A percentile compares a stretch with the other conserved stretches of the same genome.
Conservation (phyloP, 495 filamentous ascomycete species). For the Xylaria venustula region DNA sequence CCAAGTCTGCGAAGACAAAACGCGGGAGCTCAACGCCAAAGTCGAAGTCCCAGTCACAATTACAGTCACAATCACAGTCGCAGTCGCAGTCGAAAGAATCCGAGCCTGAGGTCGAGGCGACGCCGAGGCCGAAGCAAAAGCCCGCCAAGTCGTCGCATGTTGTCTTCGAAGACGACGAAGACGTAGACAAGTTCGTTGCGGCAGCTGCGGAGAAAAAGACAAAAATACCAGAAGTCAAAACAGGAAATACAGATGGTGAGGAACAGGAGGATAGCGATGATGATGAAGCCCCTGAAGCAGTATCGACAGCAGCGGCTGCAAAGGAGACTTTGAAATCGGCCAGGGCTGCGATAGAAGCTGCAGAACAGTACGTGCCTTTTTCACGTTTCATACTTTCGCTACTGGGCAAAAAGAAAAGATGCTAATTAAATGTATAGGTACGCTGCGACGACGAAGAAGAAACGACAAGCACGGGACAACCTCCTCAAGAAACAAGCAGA, state of each 20-base stretch:
- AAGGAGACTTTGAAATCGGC: slow-evolving; percentile 34
- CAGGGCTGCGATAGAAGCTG: slow-evolving; percentile 37
- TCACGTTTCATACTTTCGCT: neutral
- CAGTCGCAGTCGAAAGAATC: neutral
- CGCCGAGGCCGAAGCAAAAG: slow-evolving; percentile 19
- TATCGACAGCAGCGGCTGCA: slow-evolving; percentile 40
- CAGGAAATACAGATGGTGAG: slow-evolving; percentile 14
- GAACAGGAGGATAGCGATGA: slow-evolving; percentile 34
- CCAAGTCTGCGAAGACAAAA: slow-evolving; percentile 13
- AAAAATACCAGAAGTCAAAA: neutral
- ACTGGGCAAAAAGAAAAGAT: neutral
- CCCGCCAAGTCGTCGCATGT: slow-evolving; percentile 24
- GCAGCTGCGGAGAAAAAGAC: slow-evolving; percentile 18
- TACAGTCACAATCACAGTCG: slow-evolving; percentile 14
- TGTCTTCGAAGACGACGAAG: slow-evolving; percentile 33
- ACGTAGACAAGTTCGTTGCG: slow-evolving; percentile 31
- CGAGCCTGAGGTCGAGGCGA: slow-evolving; percentile 13
- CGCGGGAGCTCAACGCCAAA: slow-evolving; percentile 17
- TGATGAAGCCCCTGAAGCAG: slow-evolving; percentile 45
- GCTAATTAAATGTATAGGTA: slow-evolving; percentile 29
- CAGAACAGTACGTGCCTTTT: slow-evolving; percentile 34
- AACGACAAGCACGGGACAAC: slow-evolving; percentile 45
- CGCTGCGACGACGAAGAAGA: slow-evolving; percentile 41
- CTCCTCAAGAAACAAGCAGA: slow-evolving; percentile 46
- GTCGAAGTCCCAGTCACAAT: slow-evolving; percentile 2